Percentiles rank a stretch among this genome's conserved stretches.
Conservation (phyloP, 257 asterid species). For the Ophiorrhiza pumila region DNA sequence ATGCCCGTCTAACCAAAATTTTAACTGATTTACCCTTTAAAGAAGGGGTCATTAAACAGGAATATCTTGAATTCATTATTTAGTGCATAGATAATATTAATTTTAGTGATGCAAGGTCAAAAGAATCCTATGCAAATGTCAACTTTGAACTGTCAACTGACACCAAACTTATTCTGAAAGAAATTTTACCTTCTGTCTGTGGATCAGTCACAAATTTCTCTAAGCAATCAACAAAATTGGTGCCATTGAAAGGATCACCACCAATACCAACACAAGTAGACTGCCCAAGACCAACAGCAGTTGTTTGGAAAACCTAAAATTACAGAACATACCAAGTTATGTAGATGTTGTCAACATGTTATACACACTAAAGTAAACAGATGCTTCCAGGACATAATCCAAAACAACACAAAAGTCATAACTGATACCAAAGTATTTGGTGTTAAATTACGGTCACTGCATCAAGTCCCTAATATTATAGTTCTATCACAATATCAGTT, state of each 20-base stretch:
- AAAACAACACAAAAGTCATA: background rate
- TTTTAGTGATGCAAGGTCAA: too few species aligned
- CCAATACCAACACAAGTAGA: slow-evolving; percentile 97
- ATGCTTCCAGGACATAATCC: background rate
- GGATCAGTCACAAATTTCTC: slow-evolving; percentile 88
- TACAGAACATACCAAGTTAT: slow-evolving; percentile 21
- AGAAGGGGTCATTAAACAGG: too few species aligned
- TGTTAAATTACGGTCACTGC: background rate
- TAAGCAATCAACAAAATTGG: slow-evolving; percentile 94
- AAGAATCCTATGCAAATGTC: background rate
- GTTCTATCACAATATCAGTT: background rate
- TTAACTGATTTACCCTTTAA: too few species aligned
- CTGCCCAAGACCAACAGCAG: slow-evolving; percentile 99
- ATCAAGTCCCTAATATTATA: background rate
- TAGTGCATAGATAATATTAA: too few species aligned
- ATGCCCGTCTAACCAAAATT: too few species aligned
- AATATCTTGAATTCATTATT: too few species aligned
- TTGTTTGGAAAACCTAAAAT: slow-evolving; percentile 89
- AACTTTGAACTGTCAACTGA: background rate
- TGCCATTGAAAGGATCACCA: slow-evolving; percentile 98
- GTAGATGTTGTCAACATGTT: background rate
- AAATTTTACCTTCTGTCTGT: slow-evolving; percentile 79
- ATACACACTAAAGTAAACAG: background rate
- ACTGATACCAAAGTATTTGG: background rate
- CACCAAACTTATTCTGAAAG: background rate